Evolutionary conservation across 768 basidiomycete genomes (phyloP), one percentile per base, ranked within the genome.

Genomic region (Solioccasus polychromus): DNA sequence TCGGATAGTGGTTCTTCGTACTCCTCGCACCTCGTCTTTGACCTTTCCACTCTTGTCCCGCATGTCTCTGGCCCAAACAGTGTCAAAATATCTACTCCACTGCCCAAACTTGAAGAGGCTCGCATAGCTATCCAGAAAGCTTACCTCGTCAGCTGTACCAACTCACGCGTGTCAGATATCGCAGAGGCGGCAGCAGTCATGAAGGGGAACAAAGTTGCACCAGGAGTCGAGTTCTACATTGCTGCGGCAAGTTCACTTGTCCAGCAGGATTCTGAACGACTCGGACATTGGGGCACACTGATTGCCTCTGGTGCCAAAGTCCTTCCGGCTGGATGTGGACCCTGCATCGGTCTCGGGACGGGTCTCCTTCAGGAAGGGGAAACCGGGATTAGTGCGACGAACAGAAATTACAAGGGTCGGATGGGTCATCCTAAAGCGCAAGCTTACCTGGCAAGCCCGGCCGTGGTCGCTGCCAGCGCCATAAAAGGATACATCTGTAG

Each of bases 1-100:
- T 90, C 96, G 0, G 96, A 99, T 56, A 62, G 77, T 0, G 81
- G 78, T 34, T 93, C 90, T 0, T 63, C 76, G 47, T 99, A 99
- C 64, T 76, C 92, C 1, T 84, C 90, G 6, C 90, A 93, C 62
- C 83, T 99, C 37, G 74, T 87, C 8, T 83, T 99, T 56, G 90
- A 98, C 68, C 82, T 99, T 11, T 89, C 92, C 6, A 88, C 94
- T 0, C 83, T 99, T 29, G 86, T 94, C 0, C 95, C 96, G 0
- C 89, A 98, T 60, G 86, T 96, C 29, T 96, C 95, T 14, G 96
- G 96, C 2, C 96, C 96, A 11, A 99, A 98, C 69, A 92, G 90
- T 57, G 95, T 98, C 65, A 99, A 99, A 67, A 67, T 98, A 39
- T 89, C 94, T n/a, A 98, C 84, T 0, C 88, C 96, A 0, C 79